Evolutionary conservation across 495 filamentous ascomycete genomes (phyloP), one percentile per base, ranked within the genome.

Genomic region (Haplographium delicatum): DNA sequence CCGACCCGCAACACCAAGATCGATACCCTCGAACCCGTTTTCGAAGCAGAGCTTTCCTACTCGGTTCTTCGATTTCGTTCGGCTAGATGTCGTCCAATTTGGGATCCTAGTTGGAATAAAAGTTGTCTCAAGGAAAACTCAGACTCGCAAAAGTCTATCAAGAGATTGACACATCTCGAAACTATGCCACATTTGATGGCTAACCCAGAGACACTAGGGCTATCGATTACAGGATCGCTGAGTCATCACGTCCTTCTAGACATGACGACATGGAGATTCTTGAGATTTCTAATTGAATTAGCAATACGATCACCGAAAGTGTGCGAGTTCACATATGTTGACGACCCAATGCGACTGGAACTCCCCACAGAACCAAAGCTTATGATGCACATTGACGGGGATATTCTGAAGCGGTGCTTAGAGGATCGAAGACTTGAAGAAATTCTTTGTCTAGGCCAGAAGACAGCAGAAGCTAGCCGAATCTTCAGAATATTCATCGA

Each of bases 311-410:
- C 48, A 8, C 40, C 57, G 10, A 30, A 38, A 5, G 31, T 56
- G 19, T 59, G 53, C 33, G 54, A 58, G 26, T 59, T 57, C 45
- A 47, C 30, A 8, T 55, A 54, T 39, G 58, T 40, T 10, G 39
- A 57, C 27, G 18, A 50, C 24, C 44, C 15, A 4, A 19, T 48
- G 1, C 47, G 48, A 3, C 33, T 64, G 28, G 59, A 55, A 8
- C 44, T 43, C 19, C 54, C 62, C 8, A 49, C 53, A 1, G 67
- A 71, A 43, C 57, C 50, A 4, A 69, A 62, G 33, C 51, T 60
- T 19, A 68, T 70, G 34, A 80, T 76, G 73, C 83, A 87, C 22
- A 67, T 90, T 6, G 77, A 90, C 54, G 85, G 86, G 0, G 83
- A 87, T 53, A 72, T 87, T 15, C 62, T 90, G 33, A 63, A 62